Evolutionary conservation across 208 protist species (phyloP).

Genomic region (Tritrichomonas foetus): DNA sequence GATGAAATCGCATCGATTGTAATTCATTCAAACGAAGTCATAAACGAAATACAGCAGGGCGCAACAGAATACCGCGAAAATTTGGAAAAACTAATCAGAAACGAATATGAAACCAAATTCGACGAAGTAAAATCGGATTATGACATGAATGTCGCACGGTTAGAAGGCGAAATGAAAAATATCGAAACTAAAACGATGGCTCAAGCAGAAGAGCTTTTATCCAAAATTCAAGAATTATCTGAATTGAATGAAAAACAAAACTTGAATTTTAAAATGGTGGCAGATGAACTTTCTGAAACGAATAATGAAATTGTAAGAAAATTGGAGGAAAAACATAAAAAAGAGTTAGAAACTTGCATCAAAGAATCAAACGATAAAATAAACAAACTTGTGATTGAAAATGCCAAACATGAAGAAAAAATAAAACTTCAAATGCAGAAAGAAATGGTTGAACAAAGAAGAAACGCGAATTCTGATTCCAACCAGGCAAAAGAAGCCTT

Average conservation of each 20-base stretch:
- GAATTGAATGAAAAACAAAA: not conserved
- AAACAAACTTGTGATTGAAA: not conserved
- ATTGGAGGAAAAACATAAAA: not conserved
- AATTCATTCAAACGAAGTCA: not conserved
- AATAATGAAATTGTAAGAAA: not conserved
- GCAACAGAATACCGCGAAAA: not conserved
- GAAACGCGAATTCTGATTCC: too few relatives aligned
- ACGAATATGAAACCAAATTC: slow-evolving; percentile 24
- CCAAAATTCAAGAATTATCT: not conserved
- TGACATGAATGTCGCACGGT: not conserved
- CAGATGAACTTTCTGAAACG: not conserved
- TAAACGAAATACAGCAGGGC: not conserved
- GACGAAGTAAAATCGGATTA: not conserved
- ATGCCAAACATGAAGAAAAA: not conserved
- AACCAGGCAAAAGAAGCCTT: too few relatives aligned
- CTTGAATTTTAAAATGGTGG: not conserved
- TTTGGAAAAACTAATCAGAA: not conserved
- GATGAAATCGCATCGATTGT: not conserved
- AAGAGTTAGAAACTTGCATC: not conserved
- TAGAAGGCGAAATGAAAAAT: not conserved
- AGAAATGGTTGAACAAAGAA: not conserved
- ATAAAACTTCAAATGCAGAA: not conserved
- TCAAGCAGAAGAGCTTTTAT: not conserved
- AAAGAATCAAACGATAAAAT: not conserved
- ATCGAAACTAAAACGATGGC: not conserved